Evolutionary conservation across 169 alveolate genomes (phyloP).

Genomic region (Cystoisospora suis): DNA sequence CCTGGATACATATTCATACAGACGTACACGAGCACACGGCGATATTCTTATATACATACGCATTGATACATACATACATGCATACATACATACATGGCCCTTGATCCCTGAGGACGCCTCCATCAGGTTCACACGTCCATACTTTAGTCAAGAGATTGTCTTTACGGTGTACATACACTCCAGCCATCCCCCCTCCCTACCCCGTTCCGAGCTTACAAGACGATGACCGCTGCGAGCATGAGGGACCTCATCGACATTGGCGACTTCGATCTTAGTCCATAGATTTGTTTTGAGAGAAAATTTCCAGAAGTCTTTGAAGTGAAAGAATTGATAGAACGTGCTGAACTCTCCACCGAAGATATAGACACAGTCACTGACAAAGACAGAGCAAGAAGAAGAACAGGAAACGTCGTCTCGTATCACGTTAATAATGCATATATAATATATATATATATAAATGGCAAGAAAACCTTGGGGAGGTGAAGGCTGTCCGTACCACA

Average conservation of each 20-base stretch:
- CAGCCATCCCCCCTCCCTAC: neutral
- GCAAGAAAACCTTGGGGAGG: neutral
- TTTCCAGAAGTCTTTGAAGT: constrained; percentile 87
- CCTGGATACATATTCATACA: neutral
- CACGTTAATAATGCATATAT: neutral
- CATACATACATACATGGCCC: neutral
- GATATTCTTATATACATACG: too few species aligned
- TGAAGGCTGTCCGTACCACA: neutral
- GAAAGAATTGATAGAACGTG: constrained; percentile 86
- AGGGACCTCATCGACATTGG: constrained; percentile 80
- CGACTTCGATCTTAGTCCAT: constrained; percentile 80
- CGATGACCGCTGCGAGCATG: constrained; percentile 92
- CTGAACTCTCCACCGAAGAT: constrained; percentile 91
- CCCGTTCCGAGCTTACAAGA: constrained; percentile 82
- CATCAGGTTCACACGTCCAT: too few species aligned
- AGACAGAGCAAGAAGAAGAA: neutral
- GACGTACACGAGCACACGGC: neutral
- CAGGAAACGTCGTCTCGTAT: neutral
- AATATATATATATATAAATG: neutral
- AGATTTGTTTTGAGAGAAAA: constrained; percentile 72
- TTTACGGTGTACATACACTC: neutral
- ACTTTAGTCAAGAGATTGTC: too few species aligned
- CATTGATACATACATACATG: neutral
- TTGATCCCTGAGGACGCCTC: neutral
- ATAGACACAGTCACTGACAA: constrained; percentile 78